Percentiles rank a stretch among this genome's conserved stretches.
Evolutionary conservation across 2,329 filamentous ascomycete genomes (phyloP).

Genomic region (Calonectria multiphialidica): DNA sequence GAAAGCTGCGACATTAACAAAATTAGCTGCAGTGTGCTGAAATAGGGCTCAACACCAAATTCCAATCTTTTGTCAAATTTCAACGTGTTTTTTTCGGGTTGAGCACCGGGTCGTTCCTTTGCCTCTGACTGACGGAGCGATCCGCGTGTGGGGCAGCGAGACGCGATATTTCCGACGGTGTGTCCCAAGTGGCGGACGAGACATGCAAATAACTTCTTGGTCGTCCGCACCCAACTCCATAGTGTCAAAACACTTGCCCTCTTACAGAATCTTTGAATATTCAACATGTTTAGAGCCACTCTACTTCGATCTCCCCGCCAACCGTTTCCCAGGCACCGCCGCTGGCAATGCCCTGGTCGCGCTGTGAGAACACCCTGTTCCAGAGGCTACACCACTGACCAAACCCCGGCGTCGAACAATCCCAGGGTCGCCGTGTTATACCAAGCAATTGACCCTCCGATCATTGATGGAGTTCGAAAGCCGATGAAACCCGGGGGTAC

Average conservation of each 20-base stretch:
- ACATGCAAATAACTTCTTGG: not conserved
- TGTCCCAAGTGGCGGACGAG: not conserved
- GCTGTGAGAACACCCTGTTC: not conserved
- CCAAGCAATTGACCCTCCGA: constrained; percentile 59
- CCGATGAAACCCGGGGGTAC: constrained; percentile 59
- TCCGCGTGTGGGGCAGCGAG: not conserved
- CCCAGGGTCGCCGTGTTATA: constrained; percentile 57
- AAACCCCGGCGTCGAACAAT: not conserved
- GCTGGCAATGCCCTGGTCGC: not conserved
- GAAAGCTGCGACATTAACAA: no score
- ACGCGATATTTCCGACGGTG: not conserved
- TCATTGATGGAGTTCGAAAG: constrained; percentile 60
- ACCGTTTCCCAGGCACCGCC: no score
- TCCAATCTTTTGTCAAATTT: not conserved
- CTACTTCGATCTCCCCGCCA: not conserved
- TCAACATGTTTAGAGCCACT: not conserved
- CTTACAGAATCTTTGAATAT: not conserved
- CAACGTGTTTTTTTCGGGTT: not conserved
- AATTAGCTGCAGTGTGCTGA: no score
- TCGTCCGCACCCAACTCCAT: not conserved
- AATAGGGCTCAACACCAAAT: not conserved
- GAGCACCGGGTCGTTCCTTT: not conserved
- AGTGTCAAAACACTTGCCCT: not conserved
- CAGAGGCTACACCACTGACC: not conserved
- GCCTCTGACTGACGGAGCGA: not conserved